Base-by-base conservation (phyloP, 768 basidiomycete genomes). In the Xanthoconium stramineum region DNA sequence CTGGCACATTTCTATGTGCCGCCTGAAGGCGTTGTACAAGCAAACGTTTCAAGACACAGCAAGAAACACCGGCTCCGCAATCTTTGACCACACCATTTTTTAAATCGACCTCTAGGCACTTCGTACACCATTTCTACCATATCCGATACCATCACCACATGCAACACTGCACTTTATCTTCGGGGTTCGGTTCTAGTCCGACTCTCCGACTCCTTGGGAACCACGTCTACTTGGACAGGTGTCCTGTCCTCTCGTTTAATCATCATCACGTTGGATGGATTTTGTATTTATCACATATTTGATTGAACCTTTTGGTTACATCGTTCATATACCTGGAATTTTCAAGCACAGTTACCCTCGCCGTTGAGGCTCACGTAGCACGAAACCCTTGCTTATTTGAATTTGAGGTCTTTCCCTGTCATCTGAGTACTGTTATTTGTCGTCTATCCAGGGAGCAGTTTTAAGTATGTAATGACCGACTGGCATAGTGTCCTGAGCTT, bases 181-280 rank as follows among this genome's bases (percentile, higher is more conserved):
- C 38, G 32, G 50, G 50, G 54, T 56, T 39, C 15, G 50, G 42
- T 33, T 50, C 49, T 28, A 15, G 20, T 53, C 37, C 28, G 44
- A 46, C 36, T 43, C 40, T 53, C 47, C 14, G 17, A 40, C 39
- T 33, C 50, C 7, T 50, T 56, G 56, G 69, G 67, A 52, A 67
- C 54, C 33, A 47, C 28, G 61, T 72, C 69, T 55, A 50, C 44
- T 48, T 54, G 57, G 64, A 61, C 66, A 30, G 53, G 37, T 33
- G 43, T 61, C 64, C 72, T 47, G 62, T 71, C 62, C 70, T 39
- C 60, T 73, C 72, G 46, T 72, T 71, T 70, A 58, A 72, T 65
- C 50, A 52, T 59, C 60, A 53, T 49, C 47, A 61, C 36, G 46
- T 54, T 49, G 46, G 50, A 58, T 61, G 59, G 53, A 61, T 57